These are phyloP conservation scores for Chalciporus piperatus DNA, from an alignment of 768 basidiomycete genomes.

Conservation along the genomic window DNA sequence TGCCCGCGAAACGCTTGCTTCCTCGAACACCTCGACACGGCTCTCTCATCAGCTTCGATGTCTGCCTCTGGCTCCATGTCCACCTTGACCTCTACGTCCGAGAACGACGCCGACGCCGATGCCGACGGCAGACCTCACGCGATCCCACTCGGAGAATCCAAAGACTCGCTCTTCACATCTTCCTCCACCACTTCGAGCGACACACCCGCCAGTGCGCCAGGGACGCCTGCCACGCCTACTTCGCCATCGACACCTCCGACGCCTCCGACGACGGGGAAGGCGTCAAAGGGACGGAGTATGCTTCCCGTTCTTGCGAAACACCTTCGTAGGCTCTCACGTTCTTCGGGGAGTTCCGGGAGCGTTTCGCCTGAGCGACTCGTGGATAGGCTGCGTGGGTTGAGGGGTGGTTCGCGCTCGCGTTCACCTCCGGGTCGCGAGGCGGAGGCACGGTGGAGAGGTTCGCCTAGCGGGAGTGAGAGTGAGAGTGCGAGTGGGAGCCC, in stretches of 20 bases:
- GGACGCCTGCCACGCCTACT: conserved; percentile 18
- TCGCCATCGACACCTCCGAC: conserved; percentile 27
- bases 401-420: conserved; percentile 9
- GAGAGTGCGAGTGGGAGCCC: conserved; percentile 20
- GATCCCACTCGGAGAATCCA: conserved; percentile 23
- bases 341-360: neutral
- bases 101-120: neutral
- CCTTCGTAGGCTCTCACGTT: conserved; percentile 22
- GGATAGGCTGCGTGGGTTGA: conserved; percentile 22
- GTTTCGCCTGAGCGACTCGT: conserved; percentile 15
- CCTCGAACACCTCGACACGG: conserved; percentile 22
- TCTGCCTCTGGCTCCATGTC: conserved; percentile 9
- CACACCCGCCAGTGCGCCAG: neutral
- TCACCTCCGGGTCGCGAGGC: conserved; percentile 11
- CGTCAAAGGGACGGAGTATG: conserved; percentile 26
- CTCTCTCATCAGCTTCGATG: conserved; percentile 10
- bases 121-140: neutral
- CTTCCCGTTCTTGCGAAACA: conserved; percentile 28
- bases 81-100: neutral
- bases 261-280: conserved; percentile 1
- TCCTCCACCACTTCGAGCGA: conserved; percentile 19
- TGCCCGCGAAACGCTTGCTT: conserved; percentile 15
- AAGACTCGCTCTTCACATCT: conserved; percentile 27
- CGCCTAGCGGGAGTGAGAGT: conserved; percentile 9
- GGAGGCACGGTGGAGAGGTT: neutral